Conservation (phyloP, 352 stramenopile genomes). For the Phytopythium oedochilum region DNA sequence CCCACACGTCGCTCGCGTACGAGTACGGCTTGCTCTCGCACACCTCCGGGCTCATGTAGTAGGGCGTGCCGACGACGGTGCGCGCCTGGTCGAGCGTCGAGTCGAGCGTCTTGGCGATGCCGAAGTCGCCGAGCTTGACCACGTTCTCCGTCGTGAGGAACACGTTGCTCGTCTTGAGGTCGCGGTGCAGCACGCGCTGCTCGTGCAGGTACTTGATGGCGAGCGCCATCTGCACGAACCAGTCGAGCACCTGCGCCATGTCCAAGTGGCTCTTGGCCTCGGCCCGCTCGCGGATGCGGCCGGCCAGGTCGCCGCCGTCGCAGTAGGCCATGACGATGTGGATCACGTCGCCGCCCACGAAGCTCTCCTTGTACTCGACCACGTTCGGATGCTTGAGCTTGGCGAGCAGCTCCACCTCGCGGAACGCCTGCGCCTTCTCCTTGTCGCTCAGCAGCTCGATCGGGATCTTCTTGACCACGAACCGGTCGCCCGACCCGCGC, state of each 20-base stretch:
- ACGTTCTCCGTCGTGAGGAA: conserved; percentile 83
- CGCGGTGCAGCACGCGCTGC: conserved; percentile 89
- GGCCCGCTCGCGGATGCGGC: conserved; percentile 42
- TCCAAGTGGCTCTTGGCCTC: conserved; percentile 34
- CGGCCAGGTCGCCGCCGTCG: conserved; percentile 86
- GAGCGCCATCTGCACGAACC: conserved; percentile 93
- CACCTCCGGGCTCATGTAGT: conserved; percentile 94
- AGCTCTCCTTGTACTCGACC: conserved; percentile 93
- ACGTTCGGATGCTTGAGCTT: conserved; percentile 93
- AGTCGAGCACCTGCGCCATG: conserved; percentile 66
- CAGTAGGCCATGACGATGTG: conserved; percentile 96
- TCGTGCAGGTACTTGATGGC: conserved; percentile 93
- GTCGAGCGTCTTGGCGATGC: conserved; percentile 87
- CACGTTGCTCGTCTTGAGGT: conserved; percentile 95
- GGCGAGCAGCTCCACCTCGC: conserved; percentile 88
- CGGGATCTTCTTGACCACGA: conserved; percentile 86
- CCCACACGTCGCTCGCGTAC: conserved; percentile 92
- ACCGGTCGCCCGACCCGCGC: conserved; percentile 18
- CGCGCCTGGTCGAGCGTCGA: conserved; percentile 82
- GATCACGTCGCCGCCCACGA: conserved; percentile 73
- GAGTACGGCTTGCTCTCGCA: conserved; percentile 92
- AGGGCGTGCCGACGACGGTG: conserved; percentile 90
- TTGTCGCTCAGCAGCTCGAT: conserved; percentile 76
- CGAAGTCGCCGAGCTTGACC: conserved; percentile 92
- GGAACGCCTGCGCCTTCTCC: conserved; percentile 74